Evolutionary conservation across 768 basidiomycete genomes (phyloP), one percentile per base, ranked within the genome.

Genomic region (Pisolithus orientalis): DNA sequence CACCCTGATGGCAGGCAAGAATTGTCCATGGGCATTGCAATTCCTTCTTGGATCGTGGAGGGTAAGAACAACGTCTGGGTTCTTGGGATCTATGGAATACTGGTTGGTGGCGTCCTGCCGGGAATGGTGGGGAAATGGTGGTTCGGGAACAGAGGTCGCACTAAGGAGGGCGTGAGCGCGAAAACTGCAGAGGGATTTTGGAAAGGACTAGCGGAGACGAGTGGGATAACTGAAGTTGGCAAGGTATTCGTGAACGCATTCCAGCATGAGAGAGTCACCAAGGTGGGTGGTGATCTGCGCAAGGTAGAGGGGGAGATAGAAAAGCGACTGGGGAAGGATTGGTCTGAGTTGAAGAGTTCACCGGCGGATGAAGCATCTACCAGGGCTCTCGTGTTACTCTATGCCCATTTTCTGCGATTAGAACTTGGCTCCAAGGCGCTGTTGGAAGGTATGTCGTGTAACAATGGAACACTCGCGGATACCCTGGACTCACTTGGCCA

Each of bases 1-100:
- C 87, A 99, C 64, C 96, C 96, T 0, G 96, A 99, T 66, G 96
- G 96, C 6, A 86, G 91, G n/a, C 93, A 97, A 65, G 88, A 92
- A 62, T 76, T 94, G 28, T 83, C 87, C 14, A 91, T 94, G 80
- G 94, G 94, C 49, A 94, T 99, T 58, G 96, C 96, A 0, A 75
- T 99, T 5, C 96, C 96, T 0, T 76, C 81, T 50, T 97, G 94
- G 93, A 83, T 99, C 51, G 78, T 99, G 47, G 93, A 94, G 61
- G 81, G 89, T 39, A 82, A 90, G 62, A 96, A 98, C 70, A 92
- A 87, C 55, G 79, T 90, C 28, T 94, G 87, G 84, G 91, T 98
- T 1, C 78, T 99, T 43, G 90, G 85, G 21, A 71, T 81, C 11
- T 99, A 99, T 62, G 95, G 85, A 3, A 48, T 95, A 11, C 63